Percentiles rank a stretch among this genome's conserved stretches.
These are phyloP conservation scores for Microbotryomycetes sp. DNA, from an alignment of 1,284 basidiomycete genomes.

Conservation along the genomic window DNA sequence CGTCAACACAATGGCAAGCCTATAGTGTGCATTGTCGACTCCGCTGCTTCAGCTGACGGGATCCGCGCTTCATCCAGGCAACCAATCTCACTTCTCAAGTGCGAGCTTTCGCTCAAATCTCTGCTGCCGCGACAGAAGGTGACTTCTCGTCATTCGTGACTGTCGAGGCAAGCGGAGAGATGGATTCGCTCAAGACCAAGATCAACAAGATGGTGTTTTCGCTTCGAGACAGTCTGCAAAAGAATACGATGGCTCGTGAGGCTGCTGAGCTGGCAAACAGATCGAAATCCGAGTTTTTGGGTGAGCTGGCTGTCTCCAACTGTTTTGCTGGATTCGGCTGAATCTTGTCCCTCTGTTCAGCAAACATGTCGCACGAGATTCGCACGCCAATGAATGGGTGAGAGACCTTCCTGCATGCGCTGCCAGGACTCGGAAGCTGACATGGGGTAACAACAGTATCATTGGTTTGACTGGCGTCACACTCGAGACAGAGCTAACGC, in stretches of 20 bases:
- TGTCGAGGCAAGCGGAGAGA: constrained; percentile 95
- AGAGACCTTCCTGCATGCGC: neutral
- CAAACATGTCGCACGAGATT: constrained; percentile 91
- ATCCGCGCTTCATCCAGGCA: neutral
- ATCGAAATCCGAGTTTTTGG: constrained; percentile 95
- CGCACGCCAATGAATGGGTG: constrained; percentile 87
- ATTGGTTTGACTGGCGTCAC: constrained; percentile 99
- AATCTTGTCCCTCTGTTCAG: constrained; percentile 43
- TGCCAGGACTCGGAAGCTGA: neutral
- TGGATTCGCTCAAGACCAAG: constrained; percentile 99
- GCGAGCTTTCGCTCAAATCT: constrained; percentile 97
- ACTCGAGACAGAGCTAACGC: constrained; percentile 81
- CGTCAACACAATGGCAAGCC: constrained; percentile 82
- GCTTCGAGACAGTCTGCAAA: constrained; percentile 93
- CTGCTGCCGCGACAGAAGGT: constrained; percentile 95
- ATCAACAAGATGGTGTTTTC: constrained; percentile 99
- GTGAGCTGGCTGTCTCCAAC: constrained; percentile 71
- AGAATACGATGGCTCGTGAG: constrained; percentile 96
- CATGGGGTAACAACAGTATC: constrained; percentile 53
- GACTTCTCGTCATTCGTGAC: constrained; percentile 99
- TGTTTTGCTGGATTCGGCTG: neutral
- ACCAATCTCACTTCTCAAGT: constrained; percentile 89
- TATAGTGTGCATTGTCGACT: neutral
- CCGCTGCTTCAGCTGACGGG: neutral
- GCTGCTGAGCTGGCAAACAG: constrained; percentile 89